Evolutionary conservation across 1,139 yeast genomes (phyloP), one percentile per base, ranked within the genome.

Genomic region (Yarrowia galli): DNA sequence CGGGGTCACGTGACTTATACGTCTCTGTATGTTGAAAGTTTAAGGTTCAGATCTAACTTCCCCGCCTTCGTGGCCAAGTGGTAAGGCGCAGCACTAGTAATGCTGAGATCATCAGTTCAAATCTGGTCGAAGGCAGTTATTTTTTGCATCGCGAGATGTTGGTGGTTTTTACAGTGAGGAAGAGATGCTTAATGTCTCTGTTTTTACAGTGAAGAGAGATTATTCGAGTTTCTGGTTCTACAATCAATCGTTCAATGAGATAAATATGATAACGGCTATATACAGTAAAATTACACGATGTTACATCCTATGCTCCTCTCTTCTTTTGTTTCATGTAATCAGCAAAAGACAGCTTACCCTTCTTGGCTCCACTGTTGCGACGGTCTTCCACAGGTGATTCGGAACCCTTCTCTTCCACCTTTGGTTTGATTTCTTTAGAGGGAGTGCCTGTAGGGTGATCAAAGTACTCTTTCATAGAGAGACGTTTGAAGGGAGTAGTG

Each of bases 271-370:
- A 22, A 51, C 23, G 28, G 53, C 38, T 54, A 54, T 54, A 54
- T 54, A 54, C 61, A 54, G 16, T 54, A 54, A n/a, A 53, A 54
- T n/a, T 54, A 38, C 61, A 54, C 43, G 3, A 32, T 12, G 32
- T 28, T 8, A 28, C 32, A 7, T 28, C 7, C 18, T 23, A 46
- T 16, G 38, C 43, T 8, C 42, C 66, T 18, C 45, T n/a, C 73
- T 84, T 85, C 82, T 84, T 87, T 77, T 88, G 89, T 80, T 86
- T 88, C 76, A 87, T 88, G 77, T 91, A 91, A 75, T 91, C 97
- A 1, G 96, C 96, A 78, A 91, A 88, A 43, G 93, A 89, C 70
- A 91, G 79, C 77, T 90, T 89, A 80, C 91, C 91, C 71, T 83
- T 85, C 69, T 56, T 42, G 58, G 71, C 38, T 53, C 65, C 20